These are phyloP conservation scores for Tarenaya hassleriana DNA, from an alignment of 345 rosid species.

Conservation along the genomic window DNA sequence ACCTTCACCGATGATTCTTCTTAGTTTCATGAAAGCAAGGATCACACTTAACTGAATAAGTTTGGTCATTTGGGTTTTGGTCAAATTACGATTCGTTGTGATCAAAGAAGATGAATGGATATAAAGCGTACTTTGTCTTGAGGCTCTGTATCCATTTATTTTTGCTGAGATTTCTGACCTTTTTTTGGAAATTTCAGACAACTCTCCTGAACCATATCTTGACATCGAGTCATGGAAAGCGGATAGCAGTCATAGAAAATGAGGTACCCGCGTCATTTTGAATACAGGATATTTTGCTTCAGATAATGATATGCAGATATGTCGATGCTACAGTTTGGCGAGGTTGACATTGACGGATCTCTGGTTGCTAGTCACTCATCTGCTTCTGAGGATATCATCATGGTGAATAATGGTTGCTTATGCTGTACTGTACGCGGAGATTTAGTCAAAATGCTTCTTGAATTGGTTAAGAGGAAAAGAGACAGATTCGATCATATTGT, in stretches of 20 bases:
- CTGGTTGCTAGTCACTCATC: constrained; percentile 71
- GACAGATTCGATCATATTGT: constrained; percentile 70
- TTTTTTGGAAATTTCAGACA: constrained; percentile 35
- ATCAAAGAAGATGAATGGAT: too few relatives aligned
- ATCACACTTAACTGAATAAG: too few relatives aligned
- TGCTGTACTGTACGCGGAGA: constrained; percentile 78
- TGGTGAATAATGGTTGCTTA: constrained; percentile 67
- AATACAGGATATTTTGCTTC: neutral
- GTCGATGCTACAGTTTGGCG: constrained; percentile 45
- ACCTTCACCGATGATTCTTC: too few relatives aligned
- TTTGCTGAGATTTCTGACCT: neutral
- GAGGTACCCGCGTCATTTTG: constrained; percentile 36
- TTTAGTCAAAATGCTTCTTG: constrained; percentile 70
- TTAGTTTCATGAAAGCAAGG: neutral
- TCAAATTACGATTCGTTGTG: too few relatives aligned
- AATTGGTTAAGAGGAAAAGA: constrained; percentile 49
- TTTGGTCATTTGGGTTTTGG: too few relatives aligned
- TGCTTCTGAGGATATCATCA: constrained; percentile 50
- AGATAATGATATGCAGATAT: neutral
- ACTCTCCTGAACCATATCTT: constrained; percentile 73
- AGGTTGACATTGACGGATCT: constrained; percentile 65
- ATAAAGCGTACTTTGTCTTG: too few relatives aligned
- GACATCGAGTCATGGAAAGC: constrained; percentile 62
- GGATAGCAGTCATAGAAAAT: constrained; percentile 76
- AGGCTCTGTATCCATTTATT: neutral